A percentile compares a stretch with the other conserved stretches of the same genome.
These are phyloP conservation scores for Tephrocybe sp. DNA, from an alignment of 768 basidiomycete species.

Conservation along the genomic window DNA sequence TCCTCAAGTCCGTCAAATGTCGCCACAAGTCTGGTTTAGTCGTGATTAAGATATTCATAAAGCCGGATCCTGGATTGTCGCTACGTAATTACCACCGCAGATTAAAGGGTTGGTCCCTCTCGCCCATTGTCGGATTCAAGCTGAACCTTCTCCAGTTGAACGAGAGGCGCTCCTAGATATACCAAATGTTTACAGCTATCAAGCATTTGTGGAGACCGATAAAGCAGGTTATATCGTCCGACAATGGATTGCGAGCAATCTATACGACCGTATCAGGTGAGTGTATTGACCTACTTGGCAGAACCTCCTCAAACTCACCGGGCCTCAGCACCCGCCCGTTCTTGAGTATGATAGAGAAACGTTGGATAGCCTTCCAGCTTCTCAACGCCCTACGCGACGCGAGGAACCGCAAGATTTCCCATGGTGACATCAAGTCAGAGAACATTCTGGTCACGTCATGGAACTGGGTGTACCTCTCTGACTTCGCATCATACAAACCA, in stretches of 20 bases:
- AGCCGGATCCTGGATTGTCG: constrained; percentile 85
- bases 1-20: constrained; percentile 83
- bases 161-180: constrained; percentile 83
- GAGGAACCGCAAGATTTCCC: constrained; percentile 83
- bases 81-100: constrained; percentile 72
- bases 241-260: constrained; percentile 91
- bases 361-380: constrained; percentile 96
- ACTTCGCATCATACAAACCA: constrained; percentile 95
- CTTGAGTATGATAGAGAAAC: constrained; percentile 88
- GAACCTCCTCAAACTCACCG: background rate
- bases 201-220: constrained; percentile 90
- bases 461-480: constrained; percentile 94
- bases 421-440: constrained; percentile 97
- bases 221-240: constrained; percentile 94
- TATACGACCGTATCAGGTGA: constrained; percentile 97
- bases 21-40: constrained; percentile 81
- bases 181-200: constrained; percentile 86
- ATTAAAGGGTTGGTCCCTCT: constrained; percentile 63
- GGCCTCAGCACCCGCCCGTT: constrained; percentile 87
- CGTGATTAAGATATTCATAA: constrained; percentile 94
- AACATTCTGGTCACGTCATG: constrained; percentile 96
- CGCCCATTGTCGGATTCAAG: constrained; percentile 1
- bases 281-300: constrained; percentile 20
- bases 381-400: constrained; percentile 83
- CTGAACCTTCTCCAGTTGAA: constrained; percentile 58